A percentile compares a stretch with the other conserved stretches of the same genome.
These are phyloP conservation scores for Cornus florida DNA, from an alignment of 148 eudicot species.

Conservation along the genomic window DNA sequence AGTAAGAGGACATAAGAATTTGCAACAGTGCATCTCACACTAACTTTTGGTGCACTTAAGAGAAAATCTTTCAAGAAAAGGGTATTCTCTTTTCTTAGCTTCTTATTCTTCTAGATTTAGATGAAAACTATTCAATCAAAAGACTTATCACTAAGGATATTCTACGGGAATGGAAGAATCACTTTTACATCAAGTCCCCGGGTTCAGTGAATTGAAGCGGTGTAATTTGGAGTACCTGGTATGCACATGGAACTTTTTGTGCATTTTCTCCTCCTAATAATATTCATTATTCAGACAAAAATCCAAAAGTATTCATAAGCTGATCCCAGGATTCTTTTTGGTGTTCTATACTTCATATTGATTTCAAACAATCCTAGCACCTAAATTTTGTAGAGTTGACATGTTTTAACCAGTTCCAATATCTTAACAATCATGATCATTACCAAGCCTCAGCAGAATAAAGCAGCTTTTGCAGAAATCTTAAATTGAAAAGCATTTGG, in stretches of 20 bases:
- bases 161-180: neutral
- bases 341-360: too few species aligned
- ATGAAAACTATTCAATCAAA: constrained; percentile 3
- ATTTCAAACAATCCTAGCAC: too few species aligned
- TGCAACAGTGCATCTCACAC: neutral
- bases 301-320: too few species aligned
- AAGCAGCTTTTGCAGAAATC: neutral
- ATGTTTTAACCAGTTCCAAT: too few species aligned
- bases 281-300: too few species aligned
- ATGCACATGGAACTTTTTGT: neutral
- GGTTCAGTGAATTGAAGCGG: neutral
- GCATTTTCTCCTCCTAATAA: too few species aligned
- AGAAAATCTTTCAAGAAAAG: neutral
- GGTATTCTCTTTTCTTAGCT: neutral
- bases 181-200: too few species aligned
- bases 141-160: neutral
- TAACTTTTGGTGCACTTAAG: neutral
- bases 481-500: neutral
- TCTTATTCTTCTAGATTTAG: neutral
- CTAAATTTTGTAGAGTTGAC: too few species aligned
- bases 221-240: neutral
- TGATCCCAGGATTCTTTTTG: too few species aligned
- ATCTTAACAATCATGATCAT: too few species aligned
- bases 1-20: neutral
- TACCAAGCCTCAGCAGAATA: neutral